Conservation (phyloP, 495 filamentous ascomycete genomes). For the Arthonia radiata region DNA sequence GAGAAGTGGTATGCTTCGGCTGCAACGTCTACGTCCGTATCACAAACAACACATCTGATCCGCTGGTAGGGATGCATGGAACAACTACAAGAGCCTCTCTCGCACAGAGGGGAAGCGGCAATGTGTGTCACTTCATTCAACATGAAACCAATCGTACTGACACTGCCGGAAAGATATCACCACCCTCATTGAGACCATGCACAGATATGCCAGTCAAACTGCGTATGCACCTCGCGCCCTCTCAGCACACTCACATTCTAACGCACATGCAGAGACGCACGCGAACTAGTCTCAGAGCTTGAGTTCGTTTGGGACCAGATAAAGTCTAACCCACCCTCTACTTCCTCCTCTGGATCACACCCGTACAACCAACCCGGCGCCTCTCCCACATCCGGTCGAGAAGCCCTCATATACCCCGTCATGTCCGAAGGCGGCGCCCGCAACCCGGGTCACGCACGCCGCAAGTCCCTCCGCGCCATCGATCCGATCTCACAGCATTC, state of each 20-base stretch:
- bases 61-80: slow-evolving; percentile 57
- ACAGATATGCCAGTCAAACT: slow-evolving; percentile 62
- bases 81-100: slow-evolving; percentile 49
- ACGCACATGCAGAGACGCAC: slow-evolving; percentile 30
- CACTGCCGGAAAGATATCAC: too few species aligned
- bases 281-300: slow-evolving; percentile 74
- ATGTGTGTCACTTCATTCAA: too few species aligned
- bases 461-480: too few species aligned
- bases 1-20: slow-evolving; percentile 30
- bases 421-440: background rate
- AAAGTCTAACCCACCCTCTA: slow-evolving; percentile 51
- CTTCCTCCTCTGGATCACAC: slow-evolving; percentile 20
- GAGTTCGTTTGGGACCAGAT: slow-evolving; percentile 99
- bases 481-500: too few species aligned
- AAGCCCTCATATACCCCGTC: background rate
- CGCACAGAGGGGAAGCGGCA: slow-evolving; percentile 83
- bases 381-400: background rate
- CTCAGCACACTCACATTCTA: background rate
- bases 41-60: too few species aligned
- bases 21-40: too few species aligned
- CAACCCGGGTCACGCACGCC: background rate
- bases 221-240: slow-evolving; percentile 26
- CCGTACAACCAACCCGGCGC: background rate
- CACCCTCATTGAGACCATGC: slow-evolving; percentile 88
- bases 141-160: too few species aligned